A percentile compares a stretch with the other conserved stretches of the same genome.
phyloP scores from a whole-genome alignment of 257 asterid species.

The Plantago elongata region DNA sequence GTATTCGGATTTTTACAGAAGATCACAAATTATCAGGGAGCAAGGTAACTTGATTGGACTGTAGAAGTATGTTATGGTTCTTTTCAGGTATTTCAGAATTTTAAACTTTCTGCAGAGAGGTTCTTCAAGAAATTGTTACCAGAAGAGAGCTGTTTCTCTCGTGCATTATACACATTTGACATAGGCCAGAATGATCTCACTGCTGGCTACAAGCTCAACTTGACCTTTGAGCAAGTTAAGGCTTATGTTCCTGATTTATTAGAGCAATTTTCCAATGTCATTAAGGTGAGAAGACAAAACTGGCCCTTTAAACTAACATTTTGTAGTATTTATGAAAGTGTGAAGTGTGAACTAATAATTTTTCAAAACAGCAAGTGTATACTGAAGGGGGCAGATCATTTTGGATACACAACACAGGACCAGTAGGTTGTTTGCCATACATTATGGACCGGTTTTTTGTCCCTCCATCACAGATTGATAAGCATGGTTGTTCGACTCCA shows the following conservation, averaged over 20 bases:
- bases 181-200: slow-evolving; percentile 84
- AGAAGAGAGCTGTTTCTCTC: slow-evolving; percentile 30
- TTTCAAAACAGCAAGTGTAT: slow-evolving; percentile 35
- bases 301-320: neutral
- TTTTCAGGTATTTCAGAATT: neutral
- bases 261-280: slow-evolving; percentile 38
- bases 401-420: slow-evolving; percentile 84
- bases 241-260: slow-evolving; percentile 67
- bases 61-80: neutral
- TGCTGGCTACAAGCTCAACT: slow-evolving; percentile 64
- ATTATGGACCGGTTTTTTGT: slow-evolving; percentile 54
- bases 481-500: slow-evolving; percentile 58
- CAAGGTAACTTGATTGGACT: slow-evolving; percentile 29
- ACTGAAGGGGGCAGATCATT: slow-evolving; percentile 56
- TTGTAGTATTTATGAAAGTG: no score
- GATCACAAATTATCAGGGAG: slow-evolving; percentile 49
- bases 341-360: neutral
- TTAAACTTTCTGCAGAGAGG: slow-evolving; percentile 22
- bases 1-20: slow-evolving; percentile 44
- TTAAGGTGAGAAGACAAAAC: slow-evolving; percentile 37
- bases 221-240: slow-evolving; percentile 58
- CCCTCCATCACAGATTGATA: slow-evolving; percentile 55
- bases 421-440: slow-evolving; percentile 68
- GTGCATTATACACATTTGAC: slow-evolving; percentile 67
- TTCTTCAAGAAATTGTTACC: slow-evolving; percentile 43